These are phyloP conservation scores for Aspergillus brasiliensis DNA, from an alignment of 2,329 filamentous ascomycete species.

Conservation along the genomic window DNA sequence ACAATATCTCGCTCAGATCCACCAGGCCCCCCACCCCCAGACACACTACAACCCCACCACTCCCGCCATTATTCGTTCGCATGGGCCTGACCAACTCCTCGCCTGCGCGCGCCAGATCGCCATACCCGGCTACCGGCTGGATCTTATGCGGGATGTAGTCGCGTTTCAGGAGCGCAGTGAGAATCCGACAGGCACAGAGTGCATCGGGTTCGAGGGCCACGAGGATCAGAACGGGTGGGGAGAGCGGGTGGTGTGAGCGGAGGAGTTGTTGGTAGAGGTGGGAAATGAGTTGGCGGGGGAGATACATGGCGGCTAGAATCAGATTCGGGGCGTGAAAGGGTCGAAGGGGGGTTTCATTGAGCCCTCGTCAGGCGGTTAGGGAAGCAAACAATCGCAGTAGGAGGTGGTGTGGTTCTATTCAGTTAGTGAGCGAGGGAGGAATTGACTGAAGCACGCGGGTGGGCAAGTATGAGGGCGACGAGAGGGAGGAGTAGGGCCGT, in stretches of 20 bases:
- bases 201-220: constrained; percentile 94
- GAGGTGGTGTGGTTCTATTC: neutral
- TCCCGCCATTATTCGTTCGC: constrained; percentile 81
- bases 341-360: neutral
- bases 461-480: neutral
- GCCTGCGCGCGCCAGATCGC: constrained; percentile 79
- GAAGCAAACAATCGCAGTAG: neutral
- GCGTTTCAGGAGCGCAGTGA: constrained; percentile 89
- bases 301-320: constrained; percentile 70
- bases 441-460: neutral
- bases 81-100: constrained; percentile 79
- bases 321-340: constrained; percentile 9
- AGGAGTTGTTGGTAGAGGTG: constrained; percentile 91
- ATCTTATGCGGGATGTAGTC: constrained; percentile 99
- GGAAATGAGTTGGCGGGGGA: constrained; percentile 83
- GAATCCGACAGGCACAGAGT: constrained; percentile 90
- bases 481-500: neutral
- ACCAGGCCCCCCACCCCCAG: constrained; percentile 90
- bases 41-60: constrained; percentile 86
- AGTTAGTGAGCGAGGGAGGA: neutral
- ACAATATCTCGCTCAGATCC: constrained; percentile 78
- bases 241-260: constrained; percentile 82
- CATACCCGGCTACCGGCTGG: constrained; percentile 90
- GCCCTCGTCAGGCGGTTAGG: neutral
- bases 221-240: constrained; percentile 86